Percentiles rank a stretch among this genome's conserved stretches.
Evolutionary conservation across 805 yeast species (phyloP).

Genomic region (Candida vaughaniae): DNA sequence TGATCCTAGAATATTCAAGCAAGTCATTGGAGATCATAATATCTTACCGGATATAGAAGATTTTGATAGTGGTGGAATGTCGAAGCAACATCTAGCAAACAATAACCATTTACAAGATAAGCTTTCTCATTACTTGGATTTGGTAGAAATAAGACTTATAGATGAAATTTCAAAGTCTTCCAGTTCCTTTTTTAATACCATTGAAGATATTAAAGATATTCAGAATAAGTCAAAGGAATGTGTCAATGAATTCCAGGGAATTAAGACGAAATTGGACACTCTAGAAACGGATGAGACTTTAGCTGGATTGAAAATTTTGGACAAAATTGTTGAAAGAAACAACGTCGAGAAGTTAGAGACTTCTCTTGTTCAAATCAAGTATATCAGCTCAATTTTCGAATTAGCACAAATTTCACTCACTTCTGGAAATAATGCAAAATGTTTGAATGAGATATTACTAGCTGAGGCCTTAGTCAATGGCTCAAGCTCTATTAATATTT

Average conservation of each 20-base stretch:
- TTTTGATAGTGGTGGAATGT: constrained; percentile 11
- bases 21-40: constrained; percentile 63
- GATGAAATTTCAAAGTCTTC: constrained; percentile 84
- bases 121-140: constrained; percentile 78
- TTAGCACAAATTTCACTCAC: constrained; percentile 42
- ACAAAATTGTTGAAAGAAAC: constrained; percentile 49
- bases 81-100: constrained; percentile 39
- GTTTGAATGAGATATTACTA: constrained; percentile 57
- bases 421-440: constrained; percentile 47
- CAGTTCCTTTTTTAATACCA: constrained; percentile 77
- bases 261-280: constrained; percentile 45
- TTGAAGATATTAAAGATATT: constrained; percentile 72
- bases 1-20: constrained; percentile 79
- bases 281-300: constrained; percentile 51
- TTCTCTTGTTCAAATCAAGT: constrained; percentile 52
- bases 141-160: constrained; percentile 77
- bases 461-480: constrained; percentile 54
- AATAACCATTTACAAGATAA: constrained; percentile 68
- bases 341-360: constrained; percentile 66
- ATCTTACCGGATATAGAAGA: constrained; percentile 32
- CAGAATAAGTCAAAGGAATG: constrained; percentile 54
- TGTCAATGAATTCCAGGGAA: constrained; percentile 42
- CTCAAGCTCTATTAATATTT: constrained; percentile 13
- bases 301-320: constrained; percentile 50
- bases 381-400: constrained; percentile 27